A percentile compares a stretch with the other conserved stretches of the same genome.
Evolutionary conservation across 164 flowering plant species (phyloP).

Genomic region (Kingdonia uniflora): DNA sequence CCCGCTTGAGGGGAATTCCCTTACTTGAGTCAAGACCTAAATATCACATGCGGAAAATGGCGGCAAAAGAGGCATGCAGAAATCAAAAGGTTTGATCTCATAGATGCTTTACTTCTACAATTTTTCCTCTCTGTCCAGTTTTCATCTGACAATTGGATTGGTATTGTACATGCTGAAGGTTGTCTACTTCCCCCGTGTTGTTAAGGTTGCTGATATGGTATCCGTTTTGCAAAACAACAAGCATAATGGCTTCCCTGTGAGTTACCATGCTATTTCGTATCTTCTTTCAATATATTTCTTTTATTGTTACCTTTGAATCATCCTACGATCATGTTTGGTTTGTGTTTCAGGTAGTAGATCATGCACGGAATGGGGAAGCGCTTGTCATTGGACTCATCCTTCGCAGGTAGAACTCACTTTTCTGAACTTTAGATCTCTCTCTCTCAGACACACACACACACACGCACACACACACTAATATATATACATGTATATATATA

Average conservation of each 20-base stretch:
- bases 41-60: constrained; percentile 72
- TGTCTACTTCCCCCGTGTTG: constrained; percentile 67
- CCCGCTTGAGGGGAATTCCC: constrained; percentile 72
- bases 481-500: too few species aligned
- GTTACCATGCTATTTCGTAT: constrained; percentile 9
- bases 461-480: too few species aligned
- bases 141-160: constrained; percentile 8
- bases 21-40: constrained; percentile 89
- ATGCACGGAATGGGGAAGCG: constrained; percentile 63
- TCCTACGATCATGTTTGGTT: constrained; percentile 1
- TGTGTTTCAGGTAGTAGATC: constrained; percentile 65
- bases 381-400: constrained; percentile 83
- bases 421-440: too few species aligned
- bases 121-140: constrained; percentile 3
- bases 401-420: constrained; percentile 48
- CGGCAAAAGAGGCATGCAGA: constrained; percentile 83
- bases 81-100: constrained; percentile 51
- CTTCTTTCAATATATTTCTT: neutral
- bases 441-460: too few species aligned
- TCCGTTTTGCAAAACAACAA: constrained; percentile 56
- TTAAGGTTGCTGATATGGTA: constrained; percentile 71
- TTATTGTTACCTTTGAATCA: constrained; percentile 1
- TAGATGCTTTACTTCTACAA: neutral
- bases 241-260: constrained; percentile 95
- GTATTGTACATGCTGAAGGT: constrained; percentile 39